Base-by-base conservation (phyloP, 2,329 filamentous ascomycete species). In the Pyrenophora tritici-repentis region DNA sequence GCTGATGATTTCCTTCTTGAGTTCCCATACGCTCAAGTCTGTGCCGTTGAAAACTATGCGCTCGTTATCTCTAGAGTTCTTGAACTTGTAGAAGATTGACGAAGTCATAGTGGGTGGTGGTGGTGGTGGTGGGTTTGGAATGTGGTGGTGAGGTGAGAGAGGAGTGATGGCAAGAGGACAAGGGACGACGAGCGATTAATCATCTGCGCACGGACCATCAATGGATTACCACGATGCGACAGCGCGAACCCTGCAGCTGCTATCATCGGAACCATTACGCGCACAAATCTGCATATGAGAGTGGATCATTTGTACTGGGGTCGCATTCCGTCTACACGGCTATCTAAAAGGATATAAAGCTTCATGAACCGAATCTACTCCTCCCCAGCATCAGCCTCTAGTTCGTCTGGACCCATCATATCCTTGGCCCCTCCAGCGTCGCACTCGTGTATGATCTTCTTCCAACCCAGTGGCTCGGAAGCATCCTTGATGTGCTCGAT, bases 21-120 rank as follows among this genome's bases (percentile, higher is more conserved):
- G 83, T 73, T 99, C 95, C 78, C 97, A 99, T 59, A 97, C 94
- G 56, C 93, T 96, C 72, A 97, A 96, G 76, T 91, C 91, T 67
- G 93, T 97, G 72, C 94, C 94, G 77, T 99, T 93, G 75, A 99
- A 97, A 71, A 92, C 90, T 68, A 99, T 91, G 71, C 92, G 86
- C 50, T 91, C 91, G 54, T 91, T 90, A 73, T 97, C 94, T 79
- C 91, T 97, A 73, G 95, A 91, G 65, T 93, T 97, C 79, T 97
- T 97, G 87, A 99, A 99, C 79, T 96, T 96, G 89, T 97, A 99
- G 79, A 97, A 97, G 72, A 99, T 94, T 62, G 92, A 97, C 50
- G 94, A 96, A 73, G 91, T 86, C 92, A 97, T 97, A 53, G 56
- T 53, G 61, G 37, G 35, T 43, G 48, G 53, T 45, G 41, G 20